Evolutionary conservation across 177 flowering plant species (phyloP), one percentile per base, ranked within the genome.

Genomic region (Tripterygium wilfordii): DNA sequence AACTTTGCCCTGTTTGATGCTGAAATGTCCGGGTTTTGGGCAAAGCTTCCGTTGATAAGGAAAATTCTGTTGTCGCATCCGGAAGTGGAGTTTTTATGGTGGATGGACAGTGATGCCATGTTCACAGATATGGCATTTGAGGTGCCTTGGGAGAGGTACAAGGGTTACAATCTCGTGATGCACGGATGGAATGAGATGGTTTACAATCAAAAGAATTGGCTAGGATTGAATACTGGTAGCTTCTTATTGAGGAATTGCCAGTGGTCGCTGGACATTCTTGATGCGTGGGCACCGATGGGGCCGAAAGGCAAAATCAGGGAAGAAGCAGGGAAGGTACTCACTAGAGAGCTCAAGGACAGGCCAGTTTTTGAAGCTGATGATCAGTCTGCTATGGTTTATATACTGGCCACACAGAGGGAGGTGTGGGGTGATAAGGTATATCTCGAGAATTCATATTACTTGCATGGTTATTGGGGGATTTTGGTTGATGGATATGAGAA

Each of bases 401-500:
- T 72, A 1, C 33, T 73, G 53, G 65, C 68, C 0, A 73, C 65
- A 0, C 62, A 74, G 56, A 67, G 51, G 51, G 72, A 63, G 18
- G 61, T 46, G 27, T 77, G 78, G 78, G 79, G 70, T 1, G 61
- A 61, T 9, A 77, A 70, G 62, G 79, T 77, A n/a, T 73, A 73
- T 42, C 36, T 77, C 1, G 82, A 77, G 60, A 77, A 13, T 36
- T 48, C 45, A 1, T 73, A 77, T 42, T 70, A 70, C 38, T 47
- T 77, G 61, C 79, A 76, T 33, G 82, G 82, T 6, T 70, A 73
- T 43, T 76, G 82, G 82, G 79, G 70, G 30, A 69, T 76, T 54
- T 57, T 76, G 60, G 81, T 76, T 13, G 81, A 76, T 41, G 56
- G 51, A 19, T 76, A 69, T 14, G 81, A 72, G 61, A 73, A 70